These are phyloP conservation scores for Torulaspora franciscae DNA, from an alignment of 805 yeast genomes.

Conservation along the genomic window DNA sequence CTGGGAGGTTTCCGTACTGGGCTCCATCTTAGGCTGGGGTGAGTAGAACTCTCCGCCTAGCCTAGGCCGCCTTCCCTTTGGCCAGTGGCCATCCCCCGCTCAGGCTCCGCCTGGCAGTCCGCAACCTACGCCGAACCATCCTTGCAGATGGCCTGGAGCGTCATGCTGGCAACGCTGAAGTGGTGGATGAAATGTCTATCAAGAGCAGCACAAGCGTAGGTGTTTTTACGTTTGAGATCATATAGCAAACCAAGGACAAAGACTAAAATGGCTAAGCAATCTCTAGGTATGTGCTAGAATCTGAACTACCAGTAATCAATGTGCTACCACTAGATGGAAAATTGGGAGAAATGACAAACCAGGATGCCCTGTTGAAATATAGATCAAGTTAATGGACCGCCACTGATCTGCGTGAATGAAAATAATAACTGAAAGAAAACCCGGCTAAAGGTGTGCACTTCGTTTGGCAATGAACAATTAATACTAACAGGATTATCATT, in stretches of 20 bases:
- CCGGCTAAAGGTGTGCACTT: neutral
- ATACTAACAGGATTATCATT: constrained; percentile 25
- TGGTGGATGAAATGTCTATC: constrained; percentile 3
- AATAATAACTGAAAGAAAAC: too few species aligned
- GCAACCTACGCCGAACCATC: neutral
- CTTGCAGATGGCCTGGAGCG: neutral
- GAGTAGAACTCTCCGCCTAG: neutral
- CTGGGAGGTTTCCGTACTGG: neutral
- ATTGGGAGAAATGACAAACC: neutral
- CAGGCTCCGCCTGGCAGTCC: neutral
- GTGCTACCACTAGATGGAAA: neutral
- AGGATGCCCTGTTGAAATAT: neutral
- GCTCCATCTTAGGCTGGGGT: neutral
- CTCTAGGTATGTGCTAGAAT: constrained; percentile 41
- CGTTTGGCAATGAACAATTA: neutral
- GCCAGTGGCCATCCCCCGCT: neutral
- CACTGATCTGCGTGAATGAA: neutral
- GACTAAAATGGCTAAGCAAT: constrained; percentile 44
- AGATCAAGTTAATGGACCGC: neutral
- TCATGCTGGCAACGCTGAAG: neutral
- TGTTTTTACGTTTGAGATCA: constrained; percentile 1
- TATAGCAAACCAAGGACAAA: constrained; percentile 18
- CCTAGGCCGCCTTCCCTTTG: neutral
- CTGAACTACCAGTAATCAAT: neutral
- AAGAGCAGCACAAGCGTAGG: constrained; percentile 1